Evolutionary conservation across 345 rosid species (phyloP).

Genomic region (Bruguiera sexangula): DNA sequence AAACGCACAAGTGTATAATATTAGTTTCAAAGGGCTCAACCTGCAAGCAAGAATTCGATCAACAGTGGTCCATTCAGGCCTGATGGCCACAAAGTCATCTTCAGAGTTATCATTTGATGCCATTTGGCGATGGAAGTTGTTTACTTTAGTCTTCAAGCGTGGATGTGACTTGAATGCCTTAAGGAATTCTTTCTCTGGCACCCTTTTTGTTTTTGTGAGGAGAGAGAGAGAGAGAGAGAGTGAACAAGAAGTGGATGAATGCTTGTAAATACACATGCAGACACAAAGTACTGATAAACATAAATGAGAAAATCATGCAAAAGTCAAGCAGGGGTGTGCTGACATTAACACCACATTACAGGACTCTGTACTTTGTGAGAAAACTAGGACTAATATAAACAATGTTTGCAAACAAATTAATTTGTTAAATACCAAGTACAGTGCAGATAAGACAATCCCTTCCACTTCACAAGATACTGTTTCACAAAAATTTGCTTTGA

Average conservation of each 20-base stretch:
- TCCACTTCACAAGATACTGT: slow-evolving; percentile 99
- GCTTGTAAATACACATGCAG: slow-evolving; percentile 8
- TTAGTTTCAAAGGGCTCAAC: slow-evolving; percentile 29
- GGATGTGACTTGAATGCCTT: slow-evolving; percentile 93
- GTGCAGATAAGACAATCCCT: slow-evolving; percentile 93
- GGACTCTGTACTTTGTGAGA: neutral
- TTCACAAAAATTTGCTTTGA: slow-evolving; percentile 77
- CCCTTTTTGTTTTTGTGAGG: slow-evolving; percentile 40
- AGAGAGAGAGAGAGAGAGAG: neutral
- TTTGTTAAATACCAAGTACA: slow-evolving; percentile 68
- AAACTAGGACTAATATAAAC: neutral
- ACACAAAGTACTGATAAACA: neutral
- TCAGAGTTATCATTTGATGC: slow-evolving; percentile 58
- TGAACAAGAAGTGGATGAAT: slow-evolving; percentile 8
- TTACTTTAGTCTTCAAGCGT: slow-evolving; percentile 81
- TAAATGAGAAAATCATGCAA: neutral
- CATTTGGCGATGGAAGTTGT: slow-evolving; percentile 84
- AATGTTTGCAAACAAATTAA: neutral
- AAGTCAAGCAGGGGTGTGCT: neutral
- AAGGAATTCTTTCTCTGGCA: slow-evolving; percentile 84
- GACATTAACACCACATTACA: slow-evolving; percentile 5
- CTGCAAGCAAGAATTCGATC: slow-evolving; percentile 96
- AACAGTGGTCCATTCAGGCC: slow-evolving; percentile 98
- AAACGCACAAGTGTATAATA: neutral
- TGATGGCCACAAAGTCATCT: slow-evolving; percentile 84